A percentile compares a stretch with the other conserved stretches of the same genome.
These are phyloP conservation scores for Trichoderma oligosporum DNA, from an alignment of 2,329 filamentous ascomycete genomes.

Conservation along the genomic window DNA sequence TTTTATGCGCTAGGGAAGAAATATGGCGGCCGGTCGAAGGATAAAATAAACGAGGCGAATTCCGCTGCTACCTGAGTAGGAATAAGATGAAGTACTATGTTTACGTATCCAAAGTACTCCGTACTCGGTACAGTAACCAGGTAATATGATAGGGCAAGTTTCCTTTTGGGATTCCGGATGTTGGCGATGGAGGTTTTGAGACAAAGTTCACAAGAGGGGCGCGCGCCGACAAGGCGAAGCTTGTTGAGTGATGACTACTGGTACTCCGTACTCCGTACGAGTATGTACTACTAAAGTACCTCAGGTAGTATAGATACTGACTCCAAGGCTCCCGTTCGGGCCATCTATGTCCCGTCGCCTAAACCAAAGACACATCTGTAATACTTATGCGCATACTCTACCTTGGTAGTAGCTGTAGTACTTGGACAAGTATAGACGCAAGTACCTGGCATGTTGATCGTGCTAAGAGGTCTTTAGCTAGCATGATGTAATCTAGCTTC, in stretches of 20 bases:
- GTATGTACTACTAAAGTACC: too few relatives aligned
- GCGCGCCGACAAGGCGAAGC: not conserved
- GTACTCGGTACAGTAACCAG: too few relatives aligned
- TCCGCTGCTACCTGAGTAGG: too few relatives aligned
- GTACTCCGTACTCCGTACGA: too few relatives aligned
- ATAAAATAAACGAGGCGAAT: not conserved
- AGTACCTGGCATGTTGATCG: constrained; percentile 2
- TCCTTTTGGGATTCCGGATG: not conserved
- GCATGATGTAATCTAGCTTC: too few relatives aligned
- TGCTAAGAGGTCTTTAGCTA: too few relatives aligned
- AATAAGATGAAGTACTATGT: too few relatives aligned
- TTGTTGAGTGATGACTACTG: too few relatives aligned
- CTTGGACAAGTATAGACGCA: not conserved
- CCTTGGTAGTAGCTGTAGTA: not conserved
- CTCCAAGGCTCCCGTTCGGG: constrained; percentile 1
- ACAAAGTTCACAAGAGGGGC: constrained; percentile 1
- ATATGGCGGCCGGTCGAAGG: not conserved
- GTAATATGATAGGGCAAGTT: too few relatives aligned
- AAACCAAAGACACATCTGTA: not conserved
- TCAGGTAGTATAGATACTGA: too few relatives aligned
- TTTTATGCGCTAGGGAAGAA: constrained; percentile 17
- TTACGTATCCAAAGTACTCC: too few relatives aligned
- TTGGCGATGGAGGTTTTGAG: not conserved
- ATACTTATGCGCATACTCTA: not conserved
- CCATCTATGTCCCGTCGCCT: constrained; percentile 14